These are phyloP conservation scores for Paramecium octaurelia DNA, from an alignment of 73 alveolate species.

Conservation along the genomic window DNA sequence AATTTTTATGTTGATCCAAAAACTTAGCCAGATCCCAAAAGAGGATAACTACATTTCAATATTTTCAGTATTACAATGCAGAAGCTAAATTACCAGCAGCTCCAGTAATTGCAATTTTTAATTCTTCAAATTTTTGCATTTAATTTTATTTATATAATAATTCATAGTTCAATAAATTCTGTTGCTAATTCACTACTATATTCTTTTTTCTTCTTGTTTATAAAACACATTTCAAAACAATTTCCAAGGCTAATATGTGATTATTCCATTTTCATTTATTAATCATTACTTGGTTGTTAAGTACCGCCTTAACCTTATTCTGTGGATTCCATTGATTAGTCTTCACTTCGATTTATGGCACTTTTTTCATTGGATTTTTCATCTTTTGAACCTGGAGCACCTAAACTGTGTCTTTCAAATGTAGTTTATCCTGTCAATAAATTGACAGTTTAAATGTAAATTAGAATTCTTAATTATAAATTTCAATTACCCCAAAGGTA, in stretches of 20 bases:
- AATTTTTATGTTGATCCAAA: constrained; percentile 50
- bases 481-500: constrained; percentile 28
- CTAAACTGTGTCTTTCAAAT: constrained; percentile 38
- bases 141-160: neutral
- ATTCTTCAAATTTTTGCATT: constrained; percentile 2
- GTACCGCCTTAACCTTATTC: constrained; percentile 2
- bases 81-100: constrained; percentile 65
- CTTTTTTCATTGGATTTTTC: neutral
- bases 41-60: constrained; percentile 13
- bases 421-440: constrained; percentile 8
- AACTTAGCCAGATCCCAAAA: constrained; percentile 56
- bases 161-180: constrained; percentile 29
- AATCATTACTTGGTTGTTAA: neutral
- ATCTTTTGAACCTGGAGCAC: neutral
- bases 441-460: neutral
- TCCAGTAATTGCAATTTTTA: constrained; percentile 57
- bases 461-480: neutral
- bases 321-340: neutral
- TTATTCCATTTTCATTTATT: neutral
- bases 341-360: neutral
- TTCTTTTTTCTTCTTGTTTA: neutral
- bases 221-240: neutral
- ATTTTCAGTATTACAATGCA: constrained; percentile 30
- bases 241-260: neutral
- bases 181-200: neutral